Conservation (phyloP, 306 rosid genomes). For the Acacia melanoxylon region DNA sequence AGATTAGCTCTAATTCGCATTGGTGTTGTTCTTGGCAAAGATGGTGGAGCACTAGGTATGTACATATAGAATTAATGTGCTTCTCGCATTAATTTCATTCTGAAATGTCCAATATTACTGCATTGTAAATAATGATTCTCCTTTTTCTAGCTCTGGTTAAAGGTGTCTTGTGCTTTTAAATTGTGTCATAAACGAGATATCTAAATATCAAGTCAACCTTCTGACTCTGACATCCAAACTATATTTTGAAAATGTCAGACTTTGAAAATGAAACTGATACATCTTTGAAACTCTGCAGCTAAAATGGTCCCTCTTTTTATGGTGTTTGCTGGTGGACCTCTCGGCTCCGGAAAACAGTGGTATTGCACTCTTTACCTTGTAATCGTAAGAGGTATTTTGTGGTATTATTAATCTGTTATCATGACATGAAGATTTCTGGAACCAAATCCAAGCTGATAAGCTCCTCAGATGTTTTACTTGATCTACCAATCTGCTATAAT, state of each 20-base stretch:
- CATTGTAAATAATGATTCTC: background rate
- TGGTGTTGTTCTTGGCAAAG: constrained; percentile 98
- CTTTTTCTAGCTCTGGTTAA: background rate
- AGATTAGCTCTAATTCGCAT: constrained; percentile 84
- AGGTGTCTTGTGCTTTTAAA: background rate
- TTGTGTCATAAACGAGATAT: background rate
- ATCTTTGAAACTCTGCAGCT: constrained; percentile 61
- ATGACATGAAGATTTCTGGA: constrained; percentile 2
- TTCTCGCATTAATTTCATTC: background rate
- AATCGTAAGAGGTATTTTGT: constrained; percentile 21
- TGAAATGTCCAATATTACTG: background rate
- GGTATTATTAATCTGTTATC: constrained; percentile 17
- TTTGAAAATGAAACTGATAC: constrained; percentile 8
- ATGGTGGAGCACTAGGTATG: constrained; percentile 96
- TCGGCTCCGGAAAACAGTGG: constrained; percentile 98
- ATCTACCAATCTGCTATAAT: constrained; percentile 5
- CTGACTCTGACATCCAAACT: background rate
- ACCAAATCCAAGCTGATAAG: background rate
- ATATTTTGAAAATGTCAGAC: background rate
- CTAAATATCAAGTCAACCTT: background rate
- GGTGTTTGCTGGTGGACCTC: constrained; percentile 97
- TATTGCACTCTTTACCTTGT: constrained; percentile 41
- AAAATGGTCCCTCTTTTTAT: constrained; percentile 93
- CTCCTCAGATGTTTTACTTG: background rate
- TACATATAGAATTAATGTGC: background rate